Base-by-base conservation (phyloP, 1,284 basidiomycete species). In the Cutaneotrichosporon spelunceum region DNA sequence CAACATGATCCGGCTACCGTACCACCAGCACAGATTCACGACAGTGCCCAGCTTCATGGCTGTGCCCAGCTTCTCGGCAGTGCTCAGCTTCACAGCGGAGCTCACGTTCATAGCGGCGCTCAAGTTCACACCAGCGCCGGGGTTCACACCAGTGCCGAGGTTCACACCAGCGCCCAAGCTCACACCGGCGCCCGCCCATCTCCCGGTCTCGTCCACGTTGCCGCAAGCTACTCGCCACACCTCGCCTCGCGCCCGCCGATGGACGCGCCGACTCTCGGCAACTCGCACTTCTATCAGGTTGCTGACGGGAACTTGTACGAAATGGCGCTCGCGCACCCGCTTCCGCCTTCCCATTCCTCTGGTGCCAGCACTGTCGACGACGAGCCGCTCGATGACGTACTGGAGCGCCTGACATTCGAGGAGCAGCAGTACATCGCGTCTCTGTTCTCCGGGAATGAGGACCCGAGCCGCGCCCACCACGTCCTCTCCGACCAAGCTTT, bases 361-460 rank as follows among this genome's bases (percentile, higher is more conserved):
- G 14, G 19, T 8, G 39, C 39, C 27, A 27, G 26, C 24, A 50
- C 48, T 16, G 48, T 50, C 13, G 26, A 26, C 13, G 48, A 50
- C 27, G 48, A 50, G 48, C 48, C 48, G 13, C 24, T 50, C 16
- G 48, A 50, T 10, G 48, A 30, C 26, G 48, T 50, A 5, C 2
- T 50, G 6, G 48, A 30, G 26, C 48, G 48, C 19, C 48, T 50
- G 7, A 50, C 8, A 4, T 30, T 29, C 48, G 26, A 50, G 27
- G 48, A 50, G 48, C 48, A 29, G 48, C 19, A 50, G 26, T 50
- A 50, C 48, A 30, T 50, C 11, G 26, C 48, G 27, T 27, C 24
- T 9, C 48, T 50, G 27, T 50, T 50, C 48, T 30, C 48, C 14
- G 48, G 26, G 27, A 50, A 29, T 13, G 26, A 42, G 39, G 39